Evolutionary conservation across 2,329 filamentous ascomycete species (phyloP), one percentile per base, ranked within the genome.

Genomic region (Tolypocladium endophyticum): DNA sequence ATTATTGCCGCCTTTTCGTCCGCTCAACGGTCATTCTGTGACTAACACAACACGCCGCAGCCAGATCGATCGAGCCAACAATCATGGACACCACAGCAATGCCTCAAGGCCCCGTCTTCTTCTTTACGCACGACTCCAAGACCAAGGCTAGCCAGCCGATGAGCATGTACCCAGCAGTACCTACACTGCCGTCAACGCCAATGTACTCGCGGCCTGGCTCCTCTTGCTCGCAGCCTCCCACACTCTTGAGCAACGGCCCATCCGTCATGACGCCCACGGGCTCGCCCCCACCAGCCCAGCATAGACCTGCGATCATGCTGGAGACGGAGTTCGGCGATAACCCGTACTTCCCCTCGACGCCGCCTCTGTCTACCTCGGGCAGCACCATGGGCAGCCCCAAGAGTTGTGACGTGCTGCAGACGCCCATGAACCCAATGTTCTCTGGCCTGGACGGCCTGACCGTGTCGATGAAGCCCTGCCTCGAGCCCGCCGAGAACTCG

Each of bases 381-480:
- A 96, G 92, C 79, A 86, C 84, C 60, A 88, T 91, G 69, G 91
- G 90, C 78, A 96, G 91, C 81, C 91, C 93, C 57, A 88, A 88
- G 63, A 87, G 82, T 73, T 87, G 81, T 71, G 90, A 92, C 63
- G 77, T 91, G 64, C 76, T 95, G 60, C 87, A 89, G 64, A 95
- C 91, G n/a, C 91, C 92, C 2, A 79, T 92, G 72, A 90, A 90
- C 75, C 87, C 87, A 63, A 84, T 87, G 77, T 90, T 91, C 76
- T 90, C 90, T 45, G 81, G 85, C 4, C 79, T 90, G 47, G 87
- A 90, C 63, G 82, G 81, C 62, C 81, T 86, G 61, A 83, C 75
- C 60, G 82, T 72, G 56, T 43, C 20, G 39, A 77, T 86, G 66
- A 92, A 92, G 80, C 81, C 90, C 64, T 82, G 82, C 35, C 85